phyloP scores from a whole-genome alignment of 2,329 filamentous ascomycete species.

The Cladosporium austrohemisphaericum region DNA sequence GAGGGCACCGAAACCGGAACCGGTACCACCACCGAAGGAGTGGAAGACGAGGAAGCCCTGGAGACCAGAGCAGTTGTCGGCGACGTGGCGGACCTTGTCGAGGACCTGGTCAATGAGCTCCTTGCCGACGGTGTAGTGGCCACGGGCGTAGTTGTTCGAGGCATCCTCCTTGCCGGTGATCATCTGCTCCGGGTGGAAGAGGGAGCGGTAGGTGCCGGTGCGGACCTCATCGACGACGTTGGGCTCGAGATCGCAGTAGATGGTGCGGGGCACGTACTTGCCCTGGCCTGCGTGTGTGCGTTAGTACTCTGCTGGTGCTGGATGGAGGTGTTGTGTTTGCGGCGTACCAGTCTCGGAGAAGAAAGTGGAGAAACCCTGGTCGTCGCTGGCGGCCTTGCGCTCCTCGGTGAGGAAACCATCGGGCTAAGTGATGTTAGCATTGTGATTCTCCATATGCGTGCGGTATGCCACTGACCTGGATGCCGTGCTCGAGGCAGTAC shows the following conservation, averaged over 20 bases:
- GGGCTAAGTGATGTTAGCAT: constrained; percentile 58
- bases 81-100: constrained; percentile 95
- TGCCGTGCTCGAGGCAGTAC: constrained; percentile 99
- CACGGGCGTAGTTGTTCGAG: constrained; percentile 99
- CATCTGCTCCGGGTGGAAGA: constrained; percentile 99
- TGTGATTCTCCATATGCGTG: background rate
- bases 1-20: constrained; percentile 96
- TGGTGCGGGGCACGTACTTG: constrained; percentile 98
- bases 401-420: constrained; percentile 98
- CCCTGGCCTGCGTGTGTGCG: constrained; percentile 67
- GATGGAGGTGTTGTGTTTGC: constrained; percentile 55
- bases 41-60: constrained; percentile 99
- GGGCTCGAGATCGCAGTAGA: constrained; percentile 99
- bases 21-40: constrained; percentile 98
- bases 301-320: constrained; percentile 16
- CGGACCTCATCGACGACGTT: constrained; percentile 99
- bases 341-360: constrained; percentile 98
- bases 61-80: constrained; percentile 95
- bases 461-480: constrained; percentile 67
- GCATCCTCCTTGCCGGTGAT: constrained; percentile 99
- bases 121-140: constrained; percentile 99
- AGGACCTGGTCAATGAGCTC: constrained; percentile 97
- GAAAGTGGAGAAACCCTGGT: constrained; percentile 99
- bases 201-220: constrained; percentile 89
- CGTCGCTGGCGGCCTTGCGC: constrained; percentile 86